These are phyloP conservation scores for Ogataea dorogensis DNA, from an alignment of 805 yeast genomes.

Conservation along the genomic window DNA sequence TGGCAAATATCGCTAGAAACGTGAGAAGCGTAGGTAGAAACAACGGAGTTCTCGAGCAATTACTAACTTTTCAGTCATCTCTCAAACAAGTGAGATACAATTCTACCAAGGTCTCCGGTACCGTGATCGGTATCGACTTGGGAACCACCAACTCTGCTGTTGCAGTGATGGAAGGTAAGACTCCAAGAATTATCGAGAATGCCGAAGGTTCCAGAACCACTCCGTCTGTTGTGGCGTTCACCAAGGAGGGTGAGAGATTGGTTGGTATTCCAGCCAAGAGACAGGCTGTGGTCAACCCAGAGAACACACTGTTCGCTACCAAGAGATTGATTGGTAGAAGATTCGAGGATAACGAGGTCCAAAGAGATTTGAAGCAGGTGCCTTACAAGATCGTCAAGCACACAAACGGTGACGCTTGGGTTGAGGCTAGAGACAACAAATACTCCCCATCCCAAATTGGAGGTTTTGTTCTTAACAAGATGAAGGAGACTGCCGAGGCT, in stretches of 20 bases:
- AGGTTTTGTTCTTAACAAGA: conserved; percentile 79
- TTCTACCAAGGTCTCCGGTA: conserved; percentile 37
- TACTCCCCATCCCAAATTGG: conserved; percentile 73
- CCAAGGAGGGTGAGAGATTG: conserved; percentile 44
- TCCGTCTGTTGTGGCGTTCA: conserved; percentile 73
- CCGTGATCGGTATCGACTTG: conserved; percentile 75
- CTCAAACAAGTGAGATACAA: conserved; percentile 34
- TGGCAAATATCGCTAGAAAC: conserved; percentile 35
- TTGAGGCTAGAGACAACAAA: conserved; percentile 45
- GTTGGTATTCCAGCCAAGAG: conserved; percentile 75
- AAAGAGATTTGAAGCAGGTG: conserved; percentile 57
- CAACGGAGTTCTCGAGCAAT: not conserved
- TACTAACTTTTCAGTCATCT: conserved; percentile 19
- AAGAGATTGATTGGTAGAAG: conserved; percentile 77
- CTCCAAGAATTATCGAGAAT: conserved; percentile 67
- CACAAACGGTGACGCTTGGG: conserved; percentile 69
- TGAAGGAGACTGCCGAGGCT: conserved; percentile 97
- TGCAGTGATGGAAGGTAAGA: conserved; percentile 65
- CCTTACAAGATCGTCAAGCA: conserved; percentile 64
- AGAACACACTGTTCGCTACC: conserved; percentile 78
- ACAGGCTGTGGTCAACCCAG: conserved; percentile 73
- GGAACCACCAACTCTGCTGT: conserved; percentile 90
- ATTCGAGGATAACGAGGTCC: conserved; percentile 67
- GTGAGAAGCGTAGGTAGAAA: conserved; percentile 30
- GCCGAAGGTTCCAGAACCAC: conserved; percentile 80